Conservation (phyloP, 768 basidiomycete species). For the Tricholomella constricta region DNA sequence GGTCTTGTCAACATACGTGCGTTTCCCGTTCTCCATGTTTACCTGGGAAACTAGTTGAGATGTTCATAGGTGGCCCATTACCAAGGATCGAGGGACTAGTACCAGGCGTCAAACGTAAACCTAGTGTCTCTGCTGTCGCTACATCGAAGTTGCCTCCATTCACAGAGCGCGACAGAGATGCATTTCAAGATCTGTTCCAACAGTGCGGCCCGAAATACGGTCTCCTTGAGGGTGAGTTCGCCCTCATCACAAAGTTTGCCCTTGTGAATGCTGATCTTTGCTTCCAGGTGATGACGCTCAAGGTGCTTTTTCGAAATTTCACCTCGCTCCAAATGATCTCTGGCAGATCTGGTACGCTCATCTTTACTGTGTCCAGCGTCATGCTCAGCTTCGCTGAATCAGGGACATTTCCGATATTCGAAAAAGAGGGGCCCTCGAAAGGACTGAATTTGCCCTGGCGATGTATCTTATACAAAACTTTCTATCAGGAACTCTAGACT, state of each 20-base stretch:
- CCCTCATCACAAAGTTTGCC: neutral
- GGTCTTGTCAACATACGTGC: slow-evolving; percentile 47
- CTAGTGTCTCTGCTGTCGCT: slow-evolving; percentile 17
- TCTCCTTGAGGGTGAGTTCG: slow-evolving; percentile 49
- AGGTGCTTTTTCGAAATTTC: slow-evolving; percentile 63
- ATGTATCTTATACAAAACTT: slow-evolving; percentile 62
- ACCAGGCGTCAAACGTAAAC: slow-evolving; percentile 5
- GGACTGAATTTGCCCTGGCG: slow-evolving; percentile 68
- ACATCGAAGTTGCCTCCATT: slow-evolving; percentile 41
- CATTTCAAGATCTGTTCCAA: slow-evolving; percentile 57
- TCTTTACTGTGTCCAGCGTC: neutral
- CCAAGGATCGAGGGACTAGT: slow-evolving; percentile 35
- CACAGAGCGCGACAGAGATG: slow-evolving; percentile 50
- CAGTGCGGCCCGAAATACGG: slow-evolving; percentile 53
- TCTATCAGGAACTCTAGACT: slow-evolving; percentile 32
- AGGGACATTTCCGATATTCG: slow-evolving; percentile 68
- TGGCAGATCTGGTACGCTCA: slow-evolving; percentile 58
- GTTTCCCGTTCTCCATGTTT: slow-evolving; percentile 20
- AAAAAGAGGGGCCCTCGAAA: slow-evolving; percentile 60
- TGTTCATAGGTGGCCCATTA: slow-evolving; percentile 52
- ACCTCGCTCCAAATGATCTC: slow-evolving; percentile 58
- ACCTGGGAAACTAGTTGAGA: slow-evolving; percentile 1
- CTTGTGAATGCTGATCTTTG: neutral
- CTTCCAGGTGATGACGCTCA: slow-evolving; percentile 56
- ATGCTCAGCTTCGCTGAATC: neutral